Base-by-base conservation (phyloP, 108 stramenopile genomes). In the Poteriospumella lacustris region DNA sequence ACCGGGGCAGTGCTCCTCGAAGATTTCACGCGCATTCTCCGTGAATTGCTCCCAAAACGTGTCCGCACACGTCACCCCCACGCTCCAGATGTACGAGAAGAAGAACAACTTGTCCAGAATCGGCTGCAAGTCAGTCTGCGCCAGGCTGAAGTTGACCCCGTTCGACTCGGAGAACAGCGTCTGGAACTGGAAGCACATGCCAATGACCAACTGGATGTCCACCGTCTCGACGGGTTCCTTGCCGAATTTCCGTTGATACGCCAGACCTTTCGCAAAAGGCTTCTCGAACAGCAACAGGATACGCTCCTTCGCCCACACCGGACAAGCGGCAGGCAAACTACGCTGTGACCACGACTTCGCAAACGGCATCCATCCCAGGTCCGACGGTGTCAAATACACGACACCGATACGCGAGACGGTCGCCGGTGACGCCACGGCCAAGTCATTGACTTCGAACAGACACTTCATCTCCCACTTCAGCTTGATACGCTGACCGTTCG, bases 401-500 rank as follows among this genome's bases (percentile, higher is more conserved):
- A 89, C 89, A 36, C 89, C 89, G 38, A 88, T 88, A 41, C 88
- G 87, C 29, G 83, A 84, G 1, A 88, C 89, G 2, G 89, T 89
- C n/a, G 89, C 89, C 0, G 89, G 89, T 0, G 85, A 86, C 0
- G 89, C 89, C 44, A 85, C 84, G 1, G 84, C 85, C 0, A 89
- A 87, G 80, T 89, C 89, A 79, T 82, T 86, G 26, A 89, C 89
- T 64, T 89, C 89, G 64, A 89, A 89, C 26, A 89, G 78, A 80
- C 84, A 85, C 72, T 88, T 87, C 89, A 89, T 89, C 59, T 88
- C 84, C 26, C 67, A 31, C 87, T 84, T 85, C 42, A 89, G 87
- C 85, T 89, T 89, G 82, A 89, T 88, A 40, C 89, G 82, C 72
- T 89, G 84, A n/a, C 89, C 89, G 77, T 89, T 89, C 1, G 89